Percentiles rank a stretch among this genome's conserved stretches.
Conservation (phyloP, 129 eudicot species). For the Chrysanthemum seticuspe region DNA sequence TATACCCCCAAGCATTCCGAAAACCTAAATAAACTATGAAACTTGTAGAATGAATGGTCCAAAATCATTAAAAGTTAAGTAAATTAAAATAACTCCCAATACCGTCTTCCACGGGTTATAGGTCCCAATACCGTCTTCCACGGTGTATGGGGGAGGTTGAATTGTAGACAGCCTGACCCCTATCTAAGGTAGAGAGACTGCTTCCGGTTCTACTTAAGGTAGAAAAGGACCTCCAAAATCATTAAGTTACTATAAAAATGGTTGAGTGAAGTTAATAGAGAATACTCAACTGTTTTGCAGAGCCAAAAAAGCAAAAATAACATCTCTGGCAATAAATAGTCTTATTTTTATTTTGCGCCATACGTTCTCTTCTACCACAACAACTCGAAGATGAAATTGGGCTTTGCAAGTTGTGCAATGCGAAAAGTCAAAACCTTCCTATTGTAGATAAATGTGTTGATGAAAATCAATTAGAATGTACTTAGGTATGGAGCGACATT, state of each 20-base stretch:
- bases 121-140: no score
- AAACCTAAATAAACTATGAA: conserved; percentile 42
- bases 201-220: no score
- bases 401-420: conserved; percentile 99
- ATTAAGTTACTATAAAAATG: conserved; percentile 10
- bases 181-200: no score
- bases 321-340: conserved; percentile 85
- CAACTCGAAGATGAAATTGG: conserved; percentile 76
- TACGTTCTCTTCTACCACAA: conserved; percentile 56
- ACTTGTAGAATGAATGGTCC: no score
- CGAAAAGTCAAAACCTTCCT: conserved; percentile 93
- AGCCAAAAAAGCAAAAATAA: conserved; percentile 75
- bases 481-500: neutral
- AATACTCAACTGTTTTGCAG: conserved; percentile 69
- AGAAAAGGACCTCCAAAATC: neutral
- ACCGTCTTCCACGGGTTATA: no score
- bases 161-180: no score
- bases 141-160: no score
- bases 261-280: conserved; percentile 14
- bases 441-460: neutral
- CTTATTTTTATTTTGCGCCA: conserved; percentile 89
- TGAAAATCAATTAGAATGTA: neutral
- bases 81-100: no score
- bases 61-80: neutral
- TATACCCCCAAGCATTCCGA: conserved; percentile 60